Evolutionary conservation across 2,329 filamentous ascomycete species (phyloP).

Genomic region (Penicillium olsonii): DNA sequence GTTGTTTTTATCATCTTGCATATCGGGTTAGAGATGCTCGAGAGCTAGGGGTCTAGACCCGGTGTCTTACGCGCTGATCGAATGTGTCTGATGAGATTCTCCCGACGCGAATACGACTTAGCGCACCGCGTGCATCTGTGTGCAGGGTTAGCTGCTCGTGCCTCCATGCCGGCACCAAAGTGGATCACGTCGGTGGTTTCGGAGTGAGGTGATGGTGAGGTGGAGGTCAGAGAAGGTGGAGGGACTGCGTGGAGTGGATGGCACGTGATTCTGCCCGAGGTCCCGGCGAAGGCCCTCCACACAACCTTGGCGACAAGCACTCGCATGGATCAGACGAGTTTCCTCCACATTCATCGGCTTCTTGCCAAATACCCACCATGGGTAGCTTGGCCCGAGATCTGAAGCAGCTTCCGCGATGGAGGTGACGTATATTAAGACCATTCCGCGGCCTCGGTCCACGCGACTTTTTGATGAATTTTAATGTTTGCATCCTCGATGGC

Average conservation of each 20-base stretch:
- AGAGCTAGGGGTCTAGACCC: background rate
- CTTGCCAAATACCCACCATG: background rate
- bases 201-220: background rate
- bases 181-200: background rate
- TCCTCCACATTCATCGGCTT: background rate
- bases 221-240: background rate
- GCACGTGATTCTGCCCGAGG: background rate
- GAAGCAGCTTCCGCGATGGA: background rate
- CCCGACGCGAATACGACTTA: conserved; percentile 6
- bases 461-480: background rate
- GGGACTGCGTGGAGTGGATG: background rate
- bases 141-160: background rate
- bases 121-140: background rate
- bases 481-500: background rate
- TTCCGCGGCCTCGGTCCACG: background rate
- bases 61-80: conserved; percentile 5
- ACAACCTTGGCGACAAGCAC: background rate
- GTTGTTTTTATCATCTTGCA: background rate
- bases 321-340: background rate
- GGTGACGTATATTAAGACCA: background rate
- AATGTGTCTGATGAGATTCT: conserved; percentile 9
- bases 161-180: background rate
- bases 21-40: background rate
- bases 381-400: background rate
- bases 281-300: background rate